Conservation (phyloP, 768 basidiomycete genomes). For the Agrocybe pediades region DNA sequence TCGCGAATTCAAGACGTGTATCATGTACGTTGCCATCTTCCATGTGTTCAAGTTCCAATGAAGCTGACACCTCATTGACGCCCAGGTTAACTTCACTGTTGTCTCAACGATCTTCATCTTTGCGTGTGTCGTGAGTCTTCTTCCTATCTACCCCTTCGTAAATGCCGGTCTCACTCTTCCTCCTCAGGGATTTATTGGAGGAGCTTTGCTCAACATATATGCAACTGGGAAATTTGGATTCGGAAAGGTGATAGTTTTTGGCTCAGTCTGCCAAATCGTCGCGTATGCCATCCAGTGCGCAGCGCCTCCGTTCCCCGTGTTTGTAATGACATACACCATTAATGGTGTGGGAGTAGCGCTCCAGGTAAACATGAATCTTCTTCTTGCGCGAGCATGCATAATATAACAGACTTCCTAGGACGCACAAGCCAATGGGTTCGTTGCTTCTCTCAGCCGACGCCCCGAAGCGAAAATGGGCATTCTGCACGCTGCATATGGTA, state of each 20-base stretch:
- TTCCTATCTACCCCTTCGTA: neutral
- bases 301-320: constrained; percentile 65
- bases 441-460: constrained; percentile 59
- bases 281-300: constrained; percentile 56
- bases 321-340: constrained; percentile 48
- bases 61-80: neutral
- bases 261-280: constrained; percentile 51
- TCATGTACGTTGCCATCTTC: constrained; percentile 32
- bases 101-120: constrained; percentile 63
- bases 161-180: neutral
- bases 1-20: constrained; percentile 68
- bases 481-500: constrained; percentile 53
- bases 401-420: constrained; percentile 39
- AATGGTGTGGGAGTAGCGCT: constrained; percentile 46
- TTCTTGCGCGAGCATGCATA: neutral
- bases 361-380: constrained; percentile 34
- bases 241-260: constrained; percentile 41
- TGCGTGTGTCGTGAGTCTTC: constrained; percentile 35
- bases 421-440: constrained; percentile 72
- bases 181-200: constrained; percentile 40
- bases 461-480: constrained; percentile 65
- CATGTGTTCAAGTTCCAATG: neutral
- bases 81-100: constrained; percentile 48
- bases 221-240: constrained; percentile 40
- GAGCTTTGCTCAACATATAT: constrained; percentile 40